Evolutionary conservation across 1,284 basidiomycete genomes (phyloP).

Genomic region (Tremellales sp.): DNA sequence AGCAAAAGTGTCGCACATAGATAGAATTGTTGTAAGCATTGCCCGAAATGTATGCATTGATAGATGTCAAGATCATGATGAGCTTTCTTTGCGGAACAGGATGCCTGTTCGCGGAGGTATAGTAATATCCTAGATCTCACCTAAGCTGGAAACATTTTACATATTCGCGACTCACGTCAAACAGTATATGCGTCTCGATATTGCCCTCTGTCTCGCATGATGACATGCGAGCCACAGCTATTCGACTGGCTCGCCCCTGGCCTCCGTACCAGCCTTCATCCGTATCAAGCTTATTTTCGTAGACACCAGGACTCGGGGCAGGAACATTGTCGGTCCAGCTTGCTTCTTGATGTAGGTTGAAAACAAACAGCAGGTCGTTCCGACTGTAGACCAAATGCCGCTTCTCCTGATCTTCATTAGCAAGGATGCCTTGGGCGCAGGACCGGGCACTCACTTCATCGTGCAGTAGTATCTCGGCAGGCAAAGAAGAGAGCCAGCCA

Average conservation of each 20-base stretch:
- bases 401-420: neutral
- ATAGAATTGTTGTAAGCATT: too few species aligned
- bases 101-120: neutral
- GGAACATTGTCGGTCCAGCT: neutral
- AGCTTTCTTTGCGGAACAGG: neutral
- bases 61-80: too few species aligned
- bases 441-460: constrained; percentile 6
- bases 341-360: constrained; percentile 8
- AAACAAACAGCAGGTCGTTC: constrained; percentile 6
- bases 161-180: too few species aligned
- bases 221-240: neutral
- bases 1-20: too few species aligned
- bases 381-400: constrained; percentile 11
- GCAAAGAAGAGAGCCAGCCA: constrained; percentile 5
- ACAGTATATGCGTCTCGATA: too few species aligned
- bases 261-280: constrained; percentile 8
- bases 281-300: constrained; percentile 1
- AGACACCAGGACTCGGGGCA: neutral
- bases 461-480: constrained; percentile 9
- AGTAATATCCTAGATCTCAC: neutral
- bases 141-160: neutral
- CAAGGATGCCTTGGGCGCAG: neutral
- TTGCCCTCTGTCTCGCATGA: too few species aligned
- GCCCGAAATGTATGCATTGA: too few species aligned
- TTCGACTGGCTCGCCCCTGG: neutral